Base-by-base conservation (phyloP, 2,329 filamentous ascomycete genomes). In the Tothia fuscella region DNA sequence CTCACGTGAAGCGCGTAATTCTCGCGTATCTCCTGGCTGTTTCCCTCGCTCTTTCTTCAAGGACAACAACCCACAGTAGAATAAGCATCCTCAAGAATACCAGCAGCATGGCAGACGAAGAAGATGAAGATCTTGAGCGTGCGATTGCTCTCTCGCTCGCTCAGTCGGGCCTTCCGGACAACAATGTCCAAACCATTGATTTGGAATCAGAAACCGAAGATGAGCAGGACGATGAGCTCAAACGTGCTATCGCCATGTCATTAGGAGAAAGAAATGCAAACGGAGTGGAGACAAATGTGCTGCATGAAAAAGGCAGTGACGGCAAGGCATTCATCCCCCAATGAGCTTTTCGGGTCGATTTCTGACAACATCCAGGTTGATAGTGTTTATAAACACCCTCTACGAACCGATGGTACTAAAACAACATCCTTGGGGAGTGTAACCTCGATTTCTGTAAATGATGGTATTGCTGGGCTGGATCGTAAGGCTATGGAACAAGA, bases 401-500 rank as follows among this genome's bases (percentile, higher is more conserved):
- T 9, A 29, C 14, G 31, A 34, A 7, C 7, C 31, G 17, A 16
- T 34, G 7, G 17, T 9, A 34, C 31, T 16, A 34, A 13, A 9
- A 9, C 3, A 17, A 26, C 3, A 6, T 17, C 12, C 7, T 16
- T 28, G n/a, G n/a, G 9, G 13, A 12, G 17, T 17, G 22, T 25
- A 28, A 26, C 26, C 14, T 10, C 25, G 12, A 31, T 10, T 19
- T 20, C 20, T 19, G 10, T 17, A 19, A 29, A n/a, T 7, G 6
- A 16, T 6, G 34, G 41, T n/a, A 29, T 37, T 2, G n/a, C 38
- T 21, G 71, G 72, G 3, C 60, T 93, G 1, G 74, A 94, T 62
- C 74, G 88, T 26, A 85, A 79, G 59, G 73, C 76, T 40, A 91
- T 94, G 85, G 89, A 95, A 58, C 69, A 78, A 52, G 86, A 93